Evolutionary conservation across 306 rosid genomes (phyloP).

Genomic region (Rosa chinensis): DNA sequence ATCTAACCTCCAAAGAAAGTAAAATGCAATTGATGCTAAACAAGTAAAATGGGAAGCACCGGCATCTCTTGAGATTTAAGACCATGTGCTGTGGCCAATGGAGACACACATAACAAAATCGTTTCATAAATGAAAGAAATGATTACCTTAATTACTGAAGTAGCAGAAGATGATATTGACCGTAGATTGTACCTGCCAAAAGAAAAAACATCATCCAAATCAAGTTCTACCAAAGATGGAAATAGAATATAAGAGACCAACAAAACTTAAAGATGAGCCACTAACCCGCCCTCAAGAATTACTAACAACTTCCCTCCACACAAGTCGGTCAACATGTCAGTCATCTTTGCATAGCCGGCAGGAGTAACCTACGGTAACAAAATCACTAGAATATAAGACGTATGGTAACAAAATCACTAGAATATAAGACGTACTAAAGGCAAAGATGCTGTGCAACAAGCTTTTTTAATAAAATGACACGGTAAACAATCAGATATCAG

Average conservation of each 20-base stretch:
- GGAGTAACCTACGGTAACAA: slow-evolving; percentile 73
- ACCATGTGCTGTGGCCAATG: neutral
- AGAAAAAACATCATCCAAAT: slow-evolving; percentile 22
- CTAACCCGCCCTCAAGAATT: slow-evolving; percentile 98
- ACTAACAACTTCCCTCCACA: slow-evolving; percentile 95
- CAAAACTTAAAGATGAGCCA: slow-evolving; percentile 34
- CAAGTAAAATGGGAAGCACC: neutral
- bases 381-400: slow-evolving; percentile 28
- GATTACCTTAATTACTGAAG: slow-evolving; percentile 80
- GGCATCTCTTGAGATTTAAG: neutral
- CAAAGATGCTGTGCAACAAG: neutral
- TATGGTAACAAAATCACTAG: slow-evolving; percentile 30
- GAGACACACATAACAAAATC: neutral
- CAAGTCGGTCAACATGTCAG: slow-evolving; percentile 66
- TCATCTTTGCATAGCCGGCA: slow-evolving; percentile 89
- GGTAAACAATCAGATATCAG: neutral
- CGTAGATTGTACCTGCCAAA: slow-evolving; percentile 94
- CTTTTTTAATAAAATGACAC: neutral
- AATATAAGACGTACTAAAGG: slow-evolving; percentile 12
- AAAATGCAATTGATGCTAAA: neutral
- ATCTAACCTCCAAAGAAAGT: neutral
- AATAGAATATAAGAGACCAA: slow-evolving; percentile 18
- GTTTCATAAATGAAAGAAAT: neutral
- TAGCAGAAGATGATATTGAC: slow-evolving; percentile 89
- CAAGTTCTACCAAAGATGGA: slow-evolving; percentile 26